Conservation (phyloP, 1,139 yeast species). For the Suhomyces bokatorum region DNA sequence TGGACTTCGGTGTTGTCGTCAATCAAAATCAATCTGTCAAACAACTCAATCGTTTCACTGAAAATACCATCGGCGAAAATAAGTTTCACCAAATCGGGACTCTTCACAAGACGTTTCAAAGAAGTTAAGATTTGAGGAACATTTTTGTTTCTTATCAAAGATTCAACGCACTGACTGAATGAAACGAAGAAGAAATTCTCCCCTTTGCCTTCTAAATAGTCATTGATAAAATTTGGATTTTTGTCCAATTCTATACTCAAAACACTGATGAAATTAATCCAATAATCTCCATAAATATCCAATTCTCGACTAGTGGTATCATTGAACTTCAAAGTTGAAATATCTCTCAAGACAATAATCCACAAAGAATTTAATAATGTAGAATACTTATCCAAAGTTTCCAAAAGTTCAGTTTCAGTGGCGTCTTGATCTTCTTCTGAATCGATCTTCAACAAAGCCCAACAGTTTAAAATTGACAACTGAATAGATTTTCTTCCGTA, state of each 20-base stretch:
- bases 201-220: constrained; percentile 58
- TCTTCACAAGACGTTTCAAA: constrained; percentile 57
- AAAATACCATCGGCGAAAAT: constrained; percentile 70
- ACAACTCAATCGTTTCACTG: constrained; percentile 70
- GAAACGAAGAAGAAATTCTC: constrained; percentile 77
- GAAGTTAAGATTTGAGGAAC: constrained; percentile 51
- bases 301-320: constrained; percentile 50
- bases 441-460: constrained; percentile 78
- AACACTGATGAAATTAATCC: constrained; percentile 81
- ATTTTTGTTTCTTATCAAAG: constrained; percentile 49
- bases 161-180: constrained; percentile 82
- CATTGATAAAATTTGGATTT: constrained; percentile 44
- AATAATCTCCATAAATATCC: constrained; percentile 60
- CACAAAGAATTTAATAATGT: constrained; percentile 70
- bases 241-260: constrained; percentile 65
- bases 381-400: constrained; percentile 59
- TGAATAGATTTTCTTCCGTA: constrained; percentile 64
- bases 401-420: constrained; percentile 35
- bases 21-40: constrained; percentile 70
- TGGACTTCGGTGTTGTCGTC: constrained; percentile 56
- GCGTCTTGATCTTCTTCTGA: constrained; percentile 31
- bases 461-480: constrained; percentile 74
- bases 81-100: constrained; percentile 57
- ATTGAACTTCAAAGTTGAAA: constrained; percentile 64
- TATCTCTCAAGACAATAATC: constrained; percentile 75